Evolutionary conservation across 305 asterid genomes (phyloP).

Genomic region (Solanum aculeatissimum): DNA sequence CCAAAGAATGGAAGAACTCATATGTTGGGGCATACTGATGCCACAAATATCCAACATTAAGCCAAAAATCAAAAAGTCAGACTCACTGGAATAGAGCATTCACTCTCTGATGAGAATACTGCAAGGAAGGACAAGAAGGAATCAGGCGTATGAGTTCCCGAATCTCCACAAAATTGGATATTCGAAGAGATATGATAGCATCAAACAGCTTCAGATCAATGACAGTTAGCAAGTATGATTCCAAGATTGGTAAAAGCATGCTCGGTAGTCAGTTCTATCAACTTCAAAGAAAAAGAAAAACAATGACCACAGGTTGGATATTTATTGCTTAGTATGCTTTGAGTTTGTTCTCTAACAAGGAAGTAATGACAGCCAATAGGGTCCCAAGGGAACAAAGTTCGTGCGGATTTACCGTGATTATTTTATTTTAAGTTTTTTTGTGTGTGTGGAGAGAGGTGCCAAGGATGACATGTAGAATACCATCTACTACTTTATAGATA

Average conservation of each 20-base stretch:
- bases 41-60: no score
- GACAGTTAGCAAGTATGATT: neutral
- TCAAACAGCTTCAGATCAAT: neutral
- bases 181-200: neutral
- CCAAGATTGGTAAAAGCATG: neutral
- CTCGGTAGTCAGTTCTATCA: neutral
- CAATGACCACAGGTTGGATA: neutral
- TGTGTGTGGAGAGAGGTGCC: neutral
- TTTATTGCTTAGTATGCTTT: neutral
- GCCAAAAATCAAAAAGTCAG: neutral
- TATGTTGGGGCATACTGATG: neutral
- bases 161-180: neutral
- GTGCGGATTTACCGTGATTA: neutral
- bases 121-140: neutral
- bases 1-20: neutral
- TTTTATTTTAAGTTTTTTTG: neutral
- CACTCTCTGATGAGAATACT: neutral
- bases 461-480: neutral
- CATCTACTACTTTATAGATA: neutral
- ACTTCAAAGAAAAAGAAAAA: neutral
- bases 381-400: neutral
- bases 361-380: neutral
- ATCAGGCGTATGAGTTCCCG: neutral
- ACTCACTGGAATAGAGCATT: neutral
- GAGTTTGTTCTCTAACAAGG: neutral